Conservation (phyloP, 768 basidiomycete species). For the Cubamyces sp. region DNA sequence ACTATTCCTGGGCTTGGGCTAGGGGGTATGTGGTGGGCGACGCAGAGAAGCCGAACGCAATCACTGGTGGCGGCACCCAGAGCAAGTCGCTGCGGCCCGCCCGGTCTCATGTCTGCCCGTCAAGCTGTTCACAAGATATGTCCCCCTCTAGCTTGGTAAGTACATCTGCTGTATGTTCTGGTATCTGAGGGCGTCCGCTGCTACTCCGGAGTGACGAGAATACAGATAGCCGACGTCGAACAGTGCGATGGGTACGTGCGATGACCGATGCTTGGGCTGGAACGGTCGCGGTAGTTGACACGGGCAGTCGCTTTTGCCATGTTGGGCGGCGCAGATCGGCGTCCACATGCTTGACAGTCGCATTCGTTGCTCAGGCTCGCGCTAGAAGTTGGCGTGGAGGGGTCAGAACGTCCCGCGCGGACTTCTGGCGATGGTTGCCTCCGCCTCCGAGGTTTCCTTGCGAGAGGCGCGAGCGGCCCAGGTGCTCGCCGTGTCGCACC, state of each 20-base stretch:
- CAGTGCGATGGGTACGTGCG: not conserved
- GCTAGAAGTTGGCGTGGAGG: conserved; percentile 10
- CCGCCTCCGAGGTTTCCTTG: conserved; percentile 3
- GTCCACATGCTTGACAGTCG: conserved; percentile 8
- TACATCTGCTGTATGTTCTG: not conserved
- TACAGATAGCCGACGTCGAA: not conserved
- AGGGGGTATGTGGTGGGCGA: not conserved
- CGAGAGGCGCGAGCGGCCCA: not conserved
- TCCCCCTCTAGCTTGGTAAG: not conserved
- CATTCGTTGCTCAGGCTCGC: conserved; percentile 3
- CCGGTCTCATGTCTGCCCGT: not conserved
- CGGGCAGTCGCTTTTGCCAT: not conserved
- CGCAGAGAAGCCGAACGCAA: conserved; percentile 9
- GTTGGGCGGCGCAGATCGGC: conserved; percentile 13
- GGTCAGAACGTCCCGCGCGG: conserved; percentile 9
- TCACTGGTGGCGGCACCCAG: not conserved
- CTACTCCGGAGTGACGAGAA: not conserved
- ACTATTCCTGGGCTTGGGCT: not conserved
- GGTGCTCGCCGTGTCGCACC: conserved; percentile 4
- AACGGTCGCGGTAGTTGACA: not conserved
- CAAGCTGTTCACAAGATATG: not conserved
- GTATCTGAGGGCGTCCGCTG: not conserved
- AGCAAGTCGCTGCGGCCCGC: conserved; percentile 2
- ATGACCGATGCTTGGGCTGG: conserved; percentile 1
- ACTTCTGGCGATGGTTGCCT: not conserved